Evolutionary conservation across 202 grass and related monocot genomes (phyloP).

Genomic region (Zoysia matrella): DNA sequence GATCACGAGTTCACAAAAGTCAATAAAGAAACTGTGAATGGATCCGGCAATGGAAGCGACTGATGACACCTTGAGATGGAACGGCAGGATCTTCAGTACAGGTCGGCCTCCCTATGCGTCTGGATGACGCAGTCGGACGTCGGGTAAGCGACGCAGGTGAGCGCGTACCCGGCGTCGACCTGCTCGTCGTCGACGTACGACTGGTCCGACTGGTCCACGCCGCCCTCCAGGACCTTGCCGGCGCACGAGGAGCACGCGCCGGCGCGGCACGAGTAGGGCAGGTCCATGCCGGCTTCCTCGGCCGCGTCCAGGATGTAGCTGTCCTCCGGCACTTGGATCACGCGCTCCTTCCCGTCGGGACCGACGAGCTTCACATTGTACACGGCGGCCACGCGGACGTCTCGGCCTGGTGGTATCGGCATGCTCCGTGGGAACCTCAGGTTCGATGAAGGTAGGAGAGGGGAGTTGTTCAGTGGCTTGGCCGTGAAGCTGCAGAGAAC

Average conservation of each 20-base stretch:
- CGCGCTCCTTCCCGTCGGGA: conserved; percentile 48
- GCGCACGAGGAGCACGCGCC: conserved; percentile 58
- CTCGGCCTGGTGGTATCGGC: not conserved
- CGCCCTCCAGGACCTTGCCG: conserved; percentile 51
- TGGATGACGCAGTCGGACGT: conserved; percentile 57
- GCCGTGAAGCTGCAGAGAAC: conserved; percentile 35
- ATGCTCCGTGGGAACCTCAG: conserved; percentile 16
- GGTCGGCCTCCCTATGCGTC: conserved; percentile 55
- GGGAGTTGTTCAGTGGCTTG: not conserved
- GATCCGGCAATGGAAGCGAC: not conserved
- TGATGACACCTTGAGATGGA: not conserved
- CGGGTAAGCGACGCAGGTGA: conserved; percentile 67
- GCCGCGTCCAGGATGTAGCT: conserved; percentile 64
- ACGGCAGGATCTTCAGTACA: not conserved
- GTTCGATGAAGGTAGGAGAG: not conserved
- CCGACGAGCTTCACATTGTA: conserved; percentile 63
- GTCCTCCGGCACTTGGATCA: conserved; percentile 49
- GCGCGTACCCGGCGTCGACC: conserved; percentile 49
- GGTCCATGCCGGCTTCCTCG: conserved; percentile 20
- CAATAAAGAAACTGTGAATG: not conserved
- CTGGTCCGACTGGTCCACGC: conserved; percentile 61
- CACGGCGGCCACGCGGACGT: conserved; percentile 32
- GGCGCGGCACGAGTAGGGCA: conserved; percentile 35
- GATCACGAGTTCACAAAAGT: not conserved
- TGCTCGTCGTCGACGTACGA: conserved; percentile 53